Percentiles rank a stretch among this genome's conserved stretches.
Conservation (phyloP, 1,284 basidiomycete genomes). For the Pseudozyma thailandica region DNA sequence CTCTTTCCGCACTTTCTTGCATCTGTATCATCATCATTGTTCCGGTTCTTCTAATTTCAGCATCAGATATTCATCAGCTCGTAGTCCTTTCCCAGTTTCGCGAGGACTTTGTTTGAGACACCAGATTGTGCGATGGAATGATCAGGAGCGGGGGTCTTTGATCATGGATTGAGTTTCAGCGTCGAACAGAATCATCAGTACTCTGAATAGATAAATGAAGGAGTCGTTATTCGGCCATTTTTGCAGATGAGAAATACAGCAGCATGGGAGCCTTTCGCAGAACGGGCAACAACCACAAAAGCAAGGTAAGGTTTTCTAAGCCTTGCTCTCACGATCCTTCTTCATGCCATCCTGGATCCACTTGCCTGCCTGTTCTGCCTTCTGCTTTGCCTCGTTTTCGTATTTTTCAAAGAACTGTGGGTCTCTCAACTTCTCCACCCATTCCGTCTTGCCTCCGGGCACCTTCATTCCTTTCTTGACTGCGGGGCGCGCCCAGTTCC, state of each 20-base stretch:
- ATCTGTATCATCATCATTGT: constrained; percentile 1
- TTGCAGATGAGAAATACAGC: not conserved
- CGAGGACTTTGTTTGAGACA: no score
- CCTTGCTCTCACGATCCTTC: constrained; percentile 43
- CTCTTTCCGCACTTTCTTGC: not conserved
- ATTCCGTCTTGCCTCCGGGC: constrained; percentile 26
- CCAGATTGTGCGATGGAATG: no score
- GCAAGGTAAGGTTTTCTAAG: constrained; percentile 2
- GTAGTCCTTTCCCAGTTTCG: not conserved
- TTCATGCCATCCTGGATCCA: constrained; percentile 53
- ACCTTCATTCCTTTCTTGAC: constrained; percentile 43
- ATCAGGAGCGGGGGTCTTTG: no score
- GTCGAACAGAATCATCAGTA: no score
- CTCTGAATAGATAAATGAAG: no score
- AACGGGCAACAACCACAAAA: not conserved
- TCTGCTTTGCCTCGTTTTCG: constrained; percentile 26
- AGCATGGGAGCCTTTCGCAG: not conserved
- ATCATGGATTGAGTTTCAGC: no score
- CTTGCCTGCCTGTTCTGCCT: constrained; percentile 23
- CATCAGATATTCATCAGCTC: not conserved
- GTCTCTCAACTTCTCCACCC: constrained; percentile 39
- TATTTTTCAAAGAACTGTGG: constrained; percentile 21
- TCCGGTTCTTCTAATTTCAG: constrained; percentile 7
- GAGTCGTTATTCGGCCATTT: no score
- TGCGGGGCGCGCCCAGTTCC: constrained; percentile 26